A percentile compares a stretch with the other conserved stretches of the same genome.
Evolutionary conservation across 805 yeast species (phyloP).

Genomic region (Nakazawaea wickerhamii): DNA sequence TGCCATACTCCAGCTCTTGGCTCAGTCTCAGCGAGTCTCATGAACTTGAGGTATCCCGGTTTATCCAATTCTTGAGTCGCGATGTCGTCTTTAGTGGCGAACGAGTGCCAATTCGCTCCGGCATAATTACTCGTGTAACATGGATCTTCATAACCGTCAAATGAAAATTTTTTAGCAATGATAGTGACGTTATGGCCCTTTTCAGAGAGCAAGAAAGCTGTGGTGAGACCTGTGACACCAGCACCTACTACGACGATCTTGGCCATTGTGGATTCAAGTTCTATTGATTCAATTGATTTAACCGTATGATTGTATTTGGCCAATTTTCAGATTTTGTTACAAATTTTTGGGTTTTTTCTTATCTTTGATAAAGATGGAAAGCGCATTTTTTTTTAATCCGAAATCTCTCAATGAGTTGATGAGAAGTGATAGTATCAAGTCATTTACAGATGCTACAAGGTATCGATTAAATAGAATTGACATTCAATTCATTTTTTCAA

Average conservation of each 20-base stretch:
- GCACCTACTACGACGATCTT: constrained; percentile 46
- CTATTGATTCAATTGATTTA: too few species aligned
- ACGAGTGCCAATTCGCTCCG: constrained; percentile 68
- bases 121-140: constrained; percentile 58
- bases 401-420: too few species aligned
- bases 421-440: too few species aligned
- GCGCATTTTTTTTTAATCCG: too few species aligned
- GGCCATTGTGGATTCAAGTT: too few species aligned
- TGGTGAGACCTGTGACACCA: constrained; percentile 54
- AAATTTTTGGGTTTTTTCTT: too few species aligned
- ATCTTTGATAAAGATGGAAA: too few species aligned
- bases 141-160: constrained; percentile 20
- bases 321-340: too few species aligned
- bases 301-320: too few species aligned
- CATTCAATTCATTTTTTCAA: too few species aligned
- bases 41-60: constrained; percentile 42
- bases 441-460: too few species aligned
- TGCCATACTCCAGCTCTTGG: constrained; percentile 34
- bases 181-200: constrained; percentile 36
- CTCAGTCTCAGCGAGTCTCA: constrained; percentile 33
- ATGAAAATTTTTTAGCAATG: constrained; percentile 40
- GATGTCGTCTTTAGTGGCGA: constrained; percentile 38
- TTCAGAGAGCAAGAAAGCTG: constrained; percentile 41
- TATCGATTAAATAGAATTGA: too few species aligned
- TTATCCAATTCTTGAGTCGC: constrained; percentile 36